Evolutionary conservation across 2,329 filamentous ascomycete genomes (phyloP).

Genomic region (Fusarium multiceps): DNA sequence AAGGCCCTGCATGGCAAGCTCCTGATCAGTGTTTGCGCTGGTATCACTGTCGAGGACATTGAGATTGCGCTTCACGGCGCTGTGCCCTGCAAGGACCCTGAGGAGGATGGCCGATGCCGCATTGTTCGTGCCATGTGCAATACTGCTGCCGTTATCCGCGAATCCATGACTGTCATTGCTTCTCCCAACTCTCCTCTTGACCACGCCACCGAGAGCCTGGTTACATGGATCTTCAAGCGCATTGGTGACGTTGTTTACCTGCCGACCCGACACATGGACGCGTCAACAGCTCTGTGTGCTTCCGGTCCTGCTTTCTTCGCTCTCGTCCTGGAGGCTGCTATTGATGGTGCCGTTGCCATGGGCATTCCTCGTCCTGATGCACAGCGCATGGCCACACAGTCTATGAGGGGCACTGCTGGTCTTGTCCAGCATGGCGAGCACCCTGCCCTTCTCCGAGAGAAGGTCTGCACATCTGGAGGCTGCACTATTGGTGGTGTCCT

Average conservation of each 20-base stretch:
- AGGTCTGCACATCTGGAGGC: slow-evolving; percentile 81
- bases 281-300: slow-evolving; percentile 77
- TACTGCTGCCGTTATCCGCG: slow-evolving; percentile 80
- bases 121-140: slow-evolving; percentile 88
- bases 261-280: slow-evolving; percentile 76
- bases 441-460: slow-evolving; percentile 78
- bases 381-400: slow-evolving; percentile 81
- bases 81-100: slow-evolving; percentile 59
- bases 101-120: slow-evolving; percentile 64
- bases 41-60: slow-evolving; percentile 77
- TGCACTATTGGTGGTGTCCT: slow-evolving; percentile 81
- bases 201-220: slow-evolving; percentile 63
- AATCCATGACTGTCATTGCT: slow-evolving; percentile 85
- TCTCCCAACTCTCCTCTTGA: slow-evolving; percentile 69
- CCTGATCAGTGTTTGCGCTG: slow-evolving; percentile 83
- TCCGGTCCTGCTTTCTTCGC: slow-evolving; percentile 82
- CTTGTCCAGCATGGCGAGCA: slow-evolving; percentile 78
- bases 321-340: slow-evolving; percentile 78
- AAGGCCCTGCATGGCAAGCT: slow-evolving; percentile 82
- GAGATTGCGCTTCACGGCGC: slow-evolving; percentile 70
- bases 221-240: slow-evolving; percentile 80
- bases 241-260: slow-evolving; percentile 78
- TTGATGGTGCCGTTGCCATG: slow-evolving; percentile 83
- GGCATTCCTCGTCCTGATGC: slow-evolving; percentile 79
- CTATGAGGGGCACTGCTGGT: slow-evolving; percentile 78